A percentile compares a stretch with the other conserved stretches of the same genome.
These are phyloP conservation scores for Capsicum baccatum DNA, from an alignment of 257 asterid genomes.

Conservation along the genomic window DNA sequence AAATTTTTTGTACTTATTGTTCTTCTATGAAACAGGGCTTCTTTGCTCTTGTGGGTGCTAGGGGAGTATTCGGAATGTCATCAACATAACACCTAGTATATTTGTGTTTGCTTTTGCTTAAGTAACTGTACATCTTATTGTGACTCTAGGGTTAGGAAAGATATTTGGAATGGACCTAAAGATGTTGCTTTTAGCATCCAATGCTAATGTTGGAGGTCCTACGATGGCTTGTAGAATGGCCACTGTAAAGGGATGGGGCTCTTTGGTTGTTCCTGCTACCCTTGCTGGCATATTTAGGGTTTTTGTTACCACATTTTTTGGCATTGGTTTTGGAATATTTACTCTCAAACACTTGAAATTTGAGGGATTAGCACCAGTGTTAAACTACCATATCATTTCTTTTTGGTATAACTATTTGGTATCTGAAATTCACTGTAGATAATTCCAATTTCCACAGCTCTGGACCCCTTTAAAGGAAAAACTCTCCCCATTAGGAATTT, in stretches of 20 bases:
- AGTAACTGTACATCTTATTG: constrained; percentile 67
- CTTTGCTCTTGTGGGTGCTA: constrained; percentile 84
- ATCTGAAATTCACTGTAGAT: too few species aligned
- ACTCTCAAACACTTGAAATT: constrained; percentile 59
- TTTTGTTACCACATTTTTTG: constrained; percentile 76
- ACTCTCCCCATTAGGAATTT: too few species aligned
- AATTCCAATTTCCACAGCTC: too few species aligned
- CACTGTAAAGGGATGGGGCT: constrained; percentile 78
- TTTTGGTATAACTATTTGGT: too few species aligned
- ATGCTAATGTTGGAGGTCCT: constrained; percentile 92
- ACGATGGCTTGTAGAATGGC: constrained; percentile 92
- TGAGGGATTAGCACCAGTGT: not conserved
- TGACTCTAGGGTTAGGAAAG: constrained; percentile 66
- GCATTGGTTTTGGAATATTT: constrained; percentile 67
- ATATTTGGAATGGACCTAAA: constrained; percentile 55
- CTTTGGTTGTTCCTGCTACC: constrained; percentile 75
- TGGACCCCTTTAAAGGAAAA: too few species aligned
- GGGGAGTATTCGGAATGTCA: constrained; percentile 79
- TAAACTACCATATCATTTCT: not conserved
- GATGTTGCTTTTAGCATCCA: constrained; percentile 69
- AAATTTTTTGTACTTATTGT: not conserved
- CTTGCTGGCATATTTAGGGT: constrained; percentile 81
- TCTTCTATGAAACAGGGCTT: constrained; percentile 54
- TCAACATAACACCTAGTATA: constrained; percentile 80
- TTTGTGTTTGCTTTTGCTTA: constrained; percentile 74